Conservation (phyloP, 495 filamentous ascomycete genomes). For the Hapsidospora chrysogenum region DNA sequence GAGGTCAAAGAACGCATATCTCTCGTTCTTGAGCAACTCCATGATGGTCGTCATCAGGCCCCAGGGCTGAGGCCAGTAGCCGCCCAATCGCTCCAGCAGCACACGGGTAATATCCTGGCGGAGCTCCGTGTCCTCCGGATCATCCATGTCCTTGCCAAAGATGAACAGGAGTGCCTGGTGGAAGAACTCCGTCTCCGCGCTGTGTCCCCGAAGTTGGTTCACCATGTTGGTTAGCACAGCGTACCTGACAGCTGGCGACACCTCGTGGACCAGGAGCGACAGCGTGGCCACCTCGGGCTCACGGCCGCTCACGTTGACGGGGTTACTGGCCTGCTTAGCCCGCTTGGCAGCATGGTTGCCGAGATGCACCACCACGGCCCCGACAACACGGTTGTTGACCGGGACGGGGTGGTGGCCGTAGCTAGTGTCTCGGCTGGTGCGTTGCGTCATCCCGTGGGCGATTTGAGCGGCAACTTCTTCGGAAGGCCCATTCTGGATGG, state of each 20-base stretch:
- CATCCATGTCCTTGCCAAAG: constrained; percentile 61
- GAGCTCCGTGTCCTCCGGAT: constrained; percentile 65
- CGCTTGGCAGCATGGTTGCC: constrained; percentile 51
- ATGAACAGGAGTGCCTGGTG: constrained; percentile 73
- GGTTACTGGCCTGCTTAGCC: constrained; percentile 36
- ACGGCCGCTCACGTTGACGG: constrained; percentile 50
- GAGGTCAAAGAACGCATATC: constrained; percentile 78
- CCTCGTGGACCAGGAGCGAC: constrained; percentile 52
- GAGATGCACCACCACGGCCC: constrained; percentile 70
- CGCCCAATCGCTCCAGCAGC: constrained; percentile 70
- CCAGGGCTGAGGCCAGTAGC: constrained; percentile 92
- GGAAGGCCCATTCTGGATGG: constrained; percentile 40
- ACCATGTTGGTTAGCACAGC: constrained; percentile 70
- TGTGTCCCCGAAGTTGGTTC: constrained; percentile 83
- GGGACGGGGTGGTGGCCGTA: constrained; percentile 45
- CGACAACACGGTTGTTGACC: constrained; percentile 55
- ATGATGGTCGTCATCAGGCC: constrained; percentile 79
- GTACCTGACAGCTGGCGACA: constrained; percentile 67
- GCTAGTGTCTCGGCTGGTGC: constrained; percentile 34
- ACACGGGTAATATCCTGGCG: constrained; percentile 81
- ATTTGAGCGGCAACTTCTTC: constrained; percentile 57
- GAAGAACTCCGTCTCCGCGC: constrained; percentile 85
- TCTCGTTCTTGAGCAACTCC: constrained; percentile 81
- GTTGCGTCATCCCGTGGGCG: constrained; percentile 44
- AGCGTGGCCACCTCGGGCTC: constrained; percentile 55